Evolutionary conservation across 2,329 filamentous ascomycete genomes (phyloP).

Genomic region (Fusarium pilosicola): DNA sequence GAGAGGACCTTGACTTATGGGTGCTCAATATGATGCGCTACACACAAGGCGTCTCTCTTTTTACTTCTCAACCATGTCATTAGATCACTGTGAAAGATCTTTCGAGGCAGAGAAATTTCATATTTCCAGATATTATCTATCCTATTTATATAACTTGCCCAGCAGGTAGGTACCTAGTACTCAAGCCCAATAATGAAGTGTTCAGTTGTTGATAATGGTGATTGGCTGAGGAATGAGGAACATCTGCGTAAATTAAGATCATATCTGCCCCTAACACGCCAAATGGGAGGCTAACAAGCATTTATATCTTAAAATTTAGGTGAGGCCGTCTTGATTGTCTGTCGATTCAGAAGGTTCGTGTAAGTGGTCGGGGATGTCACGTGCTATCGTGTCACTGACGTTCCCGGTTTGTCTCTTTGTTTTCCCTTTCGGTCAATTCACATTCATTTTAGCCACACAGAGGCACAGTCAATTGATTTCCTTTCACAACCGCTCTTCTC

Average conservation of each 20-base stretch:
- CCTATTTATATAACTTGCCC: background rate
- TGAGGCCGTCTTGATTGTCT: background rate
- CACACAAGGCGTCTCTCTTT: too few species aligned
- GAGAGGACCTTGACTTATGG: background rate
- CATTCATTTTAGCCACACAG: conserved; percentile 28
- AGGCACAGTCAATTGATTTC: background rate
- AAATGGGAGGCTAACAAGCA: background rate
- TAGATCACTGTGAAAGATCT: background rate
- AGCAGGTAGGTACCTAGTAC: background rate
- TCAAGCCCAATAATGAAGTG: background rate
- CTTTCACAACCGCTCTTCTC: conserved; percentile 1
- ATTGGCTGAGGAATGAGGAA: background rate
- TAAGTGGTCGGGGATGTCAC: background rate
- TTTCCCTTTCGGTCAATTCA: conserved; percentile 20
- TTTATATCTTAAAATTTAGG: background rate
- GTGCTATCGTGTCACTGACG: conserved; percentile 29
- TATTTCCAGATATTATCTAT: background rate
- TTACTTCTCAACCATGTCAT: background rate
- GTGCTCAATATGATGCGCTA: background rate
- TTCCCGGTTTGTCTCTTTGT: conserved; percentile 6
- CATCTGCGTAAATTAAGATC: background rate
- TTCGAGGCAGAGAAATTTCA: background rate
- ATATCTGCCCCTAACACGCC: background rate
- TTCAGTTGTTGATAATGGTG: background rate
- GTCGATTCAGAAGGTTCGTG: background rate